Conservation (phyloP, 805 yeast genomes). For the Starmerella gropengiesseri region DNA sequence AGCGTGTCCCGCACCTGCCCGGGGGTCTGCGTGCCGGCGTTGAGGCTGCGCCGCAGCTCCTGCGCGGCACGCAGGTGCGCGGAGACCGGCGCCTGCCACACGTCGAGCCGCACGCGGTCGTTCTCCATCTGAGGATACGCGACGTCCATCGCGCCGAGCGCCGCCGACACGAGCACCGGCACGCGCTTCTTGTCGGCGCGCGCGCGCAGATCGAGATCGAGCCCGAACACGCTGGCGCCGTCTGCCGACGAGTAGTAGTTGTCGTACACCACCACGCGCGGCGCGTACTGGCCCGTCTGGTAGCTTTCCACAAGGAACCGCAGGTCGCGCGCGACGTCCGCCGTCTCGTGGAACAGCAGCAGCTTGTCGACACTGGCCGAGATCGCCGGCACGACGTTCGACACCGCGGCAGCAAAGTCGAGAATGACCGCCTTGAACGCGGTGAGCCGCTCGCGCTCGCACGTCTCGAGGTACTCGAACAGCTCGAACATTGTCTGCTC, state of each 20-base stretch:
- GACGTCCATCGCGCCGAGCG: slow-evolving; percentile 55
- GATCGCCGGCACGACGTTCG: slow-evolving; percentile 48
- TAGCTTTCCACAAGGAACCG: slow-evolving; percentile 54
- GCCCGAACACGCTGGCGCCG: slow-evolving; percentile 63
- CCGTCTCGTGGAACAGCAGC: slow-evolving; percentile 54
- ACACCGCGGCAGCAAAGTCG: slow-evolving; percentile 58
- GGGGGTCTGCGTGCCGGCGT: slow-evolving; percentile 10
- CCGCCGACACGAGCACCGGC: slow-evolving; percentile 53
- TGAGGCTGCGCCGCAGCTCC: slow-evolving; percentile 18
- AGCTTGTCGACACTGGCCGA: slow-evolving; percentile 52
- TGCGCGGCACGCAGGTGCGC: slow-evolving; percentile 31
- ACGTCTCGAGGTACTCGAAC: slow-evolving; percentile 64
- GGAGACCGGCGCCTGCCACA: slow-evolving; percentile 52
- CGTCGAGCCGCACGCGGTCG: slow-evolving; percentile 54
- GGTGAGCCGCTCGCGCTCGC: slow-evolving; percentile 65
- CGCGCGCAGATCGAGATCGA: slow-evolving; percentile 59
- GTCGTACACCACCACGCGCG: slow-evolving; percentile 63
- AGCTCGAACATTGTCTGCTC: slow-evolving; percentile 66
- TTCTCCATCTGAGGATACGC: slow-evolving; percentile 53
- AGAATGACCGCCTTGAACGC: slow-evolving; percentile 66
- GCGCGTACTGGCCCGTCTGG: slow-evolving; percentile 64
- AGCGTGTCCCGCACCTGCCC: slow-evolving; percentile 25
- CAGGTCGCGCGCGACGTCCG: slow-evolving; percentile 60
- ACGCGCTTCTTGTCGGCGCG: slow-evolving; percentile 63
- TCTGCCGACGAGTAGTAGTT: slow-evolving; percentile 61